These are phyloP conservation scores for Hypoxylon fuscum DNA, from an alignment of 495 filamentous ascomycete genomes.

Conservation along the genomic window DNA sequence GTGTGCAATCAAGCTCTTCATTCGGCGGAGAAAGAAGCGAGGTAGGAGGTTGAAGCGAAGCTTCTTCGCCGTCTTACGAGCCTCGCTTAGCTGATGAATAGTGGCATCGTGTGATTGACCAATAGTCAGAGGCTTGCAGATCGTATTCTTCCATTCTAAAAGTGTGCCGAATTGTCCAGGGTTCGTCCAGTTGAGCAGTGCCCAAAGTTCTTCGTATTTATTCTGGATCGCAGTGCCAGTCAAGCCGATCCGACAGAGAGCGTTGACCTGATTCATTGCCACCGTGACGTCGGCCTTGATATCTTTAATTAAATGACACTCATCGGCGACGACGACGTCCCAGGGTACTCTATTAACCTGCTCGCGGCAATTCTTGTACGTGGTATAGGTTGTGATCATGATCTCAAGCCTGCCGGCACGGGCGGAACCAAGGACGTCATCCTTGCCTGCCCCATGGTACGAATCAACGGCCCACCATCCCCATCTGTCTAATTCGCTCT, in stretches of 20 bases:
- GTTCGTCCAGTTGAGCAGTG: conserved; percentile 95
- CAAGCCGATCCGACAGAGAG: conserved; percentile 90
- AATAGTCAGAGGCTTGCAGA: conserved; percentile 80
- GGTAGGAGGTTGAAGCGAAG: conserved; percentile 90
- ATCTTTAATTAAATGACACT: conserved; percentile 94
- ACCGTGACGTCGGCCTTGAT: conserved; percentile 77
- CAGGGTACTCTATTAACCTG: conserved; percentile 86
- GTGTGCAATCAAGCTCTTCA: conserved; percentile 91
- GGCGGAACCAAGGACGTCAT: conserved; percentile 76
- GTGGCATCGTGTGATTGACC: conserved; percentile 96
- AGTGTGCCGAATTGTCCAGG: conserved; percentile 85
- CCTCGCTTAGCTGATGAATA: conserved; percentile 77
- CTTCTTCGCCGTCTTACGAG: conserved; percentile 83
- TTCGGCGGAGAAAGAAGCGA: conserved; percentile 88
- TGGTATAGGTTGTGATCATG: conserved; percentile 92
- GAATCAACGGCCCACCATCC: conserved; percentile 93
- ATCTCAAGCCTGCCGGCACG: conserved; percentile 81
- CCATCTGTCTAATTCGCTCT: conserved; percentile 84
- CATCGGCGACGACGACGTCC: conserved; percentile 98
- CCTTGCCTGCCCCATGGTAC: conserved; percentile 81
- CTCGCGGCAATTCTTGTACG: conserved; percentile 79
- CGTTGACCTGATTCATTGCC: conserved; percentile 91
- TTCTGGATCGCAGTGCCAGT: conserved; percentile 98
- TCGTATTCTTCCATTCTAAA: conserved; percentile 77
- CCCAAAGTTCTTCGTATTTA: conserved; percentile 98